Evolutionary conservation across 106 monocot species (phyloP).

Genomic region (Platanthera guangdongensis): DNA sequence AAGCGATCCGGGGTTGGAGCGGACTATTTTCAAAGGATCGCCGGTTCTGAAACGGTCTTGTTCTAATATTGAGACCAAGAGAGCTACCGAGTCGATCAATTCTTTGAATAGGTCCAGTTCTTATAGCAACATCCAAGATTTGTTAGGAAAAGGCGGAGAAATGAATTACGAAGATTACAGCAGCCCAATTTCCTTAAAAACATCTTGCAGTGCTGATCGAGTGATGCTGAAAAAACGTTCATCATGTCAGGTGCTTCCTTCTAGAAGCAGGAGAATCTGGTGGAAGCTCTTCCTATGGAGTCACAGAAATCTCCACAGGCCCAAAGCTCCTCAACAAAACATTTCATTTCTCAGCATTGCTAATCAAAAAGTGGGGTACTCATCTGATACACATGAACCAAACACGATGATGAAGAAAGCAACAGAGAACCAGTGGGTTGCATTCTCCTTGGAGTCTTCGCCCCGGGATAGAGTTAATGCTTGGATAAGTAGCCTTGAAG

Average conservation of each 20-base stretch:
- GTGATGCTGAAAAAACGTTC: constrained; percentile 84
- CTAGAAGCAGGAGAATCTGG: constrained; percentile 86
- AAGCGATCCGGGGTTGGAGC: constrained; percentile 47
- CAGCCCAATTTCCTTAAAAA: constrained; percentile 49
- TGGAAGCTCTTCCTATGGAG: constrained; percentile 97
- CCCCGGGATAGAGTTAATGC: constrained; percentile 57
- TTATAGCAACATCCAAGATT: constrained; percentile 30
- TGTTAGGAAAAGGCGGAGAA: constrained; percentile 7
- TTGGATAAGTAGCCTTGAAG: constrained; percentile 66
- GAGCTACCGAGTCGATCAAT: constrained; percentile 4
- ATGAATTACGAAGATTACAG: constrained; percentile 12
- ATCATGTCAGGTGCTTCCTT: constrained; percentile 86
- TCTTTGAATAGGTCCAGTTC: constrained; percentile 27
- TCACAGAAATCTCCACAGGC: constrained; percentile 69
- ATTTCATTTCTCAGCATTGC: background rate
- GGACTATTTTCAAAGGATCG: constrained; percentile 21
- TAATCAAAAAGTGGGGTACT: constrained; percentile 51
- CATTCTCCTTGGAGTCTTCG: constrained; percentile 57
- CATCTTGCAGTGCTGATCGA: constrained; percentile 56
- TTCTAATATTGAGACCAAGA: constrained; percentile 85
- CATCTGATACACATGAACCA: constrained; percentile 72
- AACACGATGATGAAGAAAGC: constrained; percentile 14
- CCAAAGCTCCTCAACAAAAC: constrained; percentile 10
- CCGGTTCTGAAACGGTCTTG: constrained; percentile 63
- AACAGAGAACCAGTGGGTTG: constrained; percentile 63